Evolutionary conservation across 2,329 filamentous ascomycete species (phyloP), one percentile per base, ranked within the genome.

Genomic region (Claviceps cyperi): DNA sequence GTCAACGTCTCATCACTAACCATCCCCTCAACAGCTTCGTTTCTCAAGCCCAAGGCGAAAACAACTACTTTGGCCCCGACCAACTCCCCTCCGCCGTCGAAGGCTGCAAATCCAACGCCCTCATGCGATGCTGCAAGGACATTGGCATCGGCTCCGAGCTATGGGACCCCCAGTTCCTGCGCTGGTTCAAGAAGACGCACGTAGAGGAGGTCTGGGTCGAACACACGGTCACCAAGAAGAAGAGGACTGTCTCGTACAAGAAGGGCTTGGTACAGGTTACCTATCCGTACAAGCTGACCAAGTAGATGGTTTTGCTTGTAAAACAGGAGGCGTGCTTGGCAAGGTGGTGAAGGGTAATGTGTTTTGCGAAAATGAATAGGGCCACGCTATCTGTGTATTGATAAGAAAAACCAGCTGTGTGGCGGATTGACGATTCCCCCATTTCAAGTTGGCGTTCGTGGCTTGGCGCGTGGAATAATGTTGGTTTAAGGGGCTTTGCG

Each of bases 41-140:
- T 43, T 89, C 85, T 28, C 85, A 97, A 58, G 89, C 92, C 1
- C 85, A 92, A 57, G 92, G 92, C 63, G 92, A 97, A 68, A 91
- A 95, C 72, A 80, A 86, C 57, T 98, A 94, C 69, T 98, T 97
- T 70, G 80, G 78, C 58, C 78, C 87, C 36, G 90, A 96, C 58
- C 84, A 85, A 50, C 89, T 98, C 55, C 89, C 92, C 24, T 95
- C 90, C 1, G 90, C 92, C 8, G 90, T 90, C 53, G 92, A 98
- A 69, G 92, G 92, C 49, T 94, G 89, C 76, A 96, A 96, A 69
- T 95, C 89, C 55, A 98, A 98, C 64, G 92, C 92, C 13, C 75
- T 98, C 57, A 94, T 97, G 82, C 86, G 92, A 52, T 97, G 91
- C 76, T 97, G 92, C 74, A 98, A 98, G 72, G 92, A 98, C 66